Base-by-base conservation (phyloP, 1,284 basidiomycete species). In the Melampsora occidentalis region DNA sequence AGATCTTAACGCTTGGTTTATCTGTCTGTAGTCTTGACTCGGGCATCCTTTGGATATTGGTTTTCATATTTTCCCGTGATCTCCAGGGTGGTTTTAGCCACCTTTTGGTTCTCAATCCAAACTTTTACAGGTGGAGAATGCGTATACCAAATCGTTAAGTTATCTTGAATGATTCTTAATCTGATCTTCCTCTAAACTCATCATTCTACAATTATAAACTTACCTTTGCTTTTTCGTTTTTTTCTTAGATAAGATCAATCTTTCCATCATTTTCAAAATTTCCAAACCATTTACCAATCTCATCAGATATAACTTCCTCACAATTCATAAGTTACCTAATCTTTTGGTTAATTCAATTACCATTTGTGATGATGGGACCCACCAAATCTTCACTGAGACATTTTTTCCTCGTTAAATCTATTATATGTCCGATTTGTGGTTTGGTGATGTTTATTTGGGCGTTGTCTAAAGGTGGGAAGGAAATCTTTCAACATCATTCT, bases 1-100 rank as follows among this genome's bases (percentile, higher is more conserved):
- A 53, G 51, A 3, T 53, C 5, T 5, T 20, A 18, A 18, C 3
- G 51, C 51, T 92, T 67, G 88, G 88, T 78, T 84, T 89, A 86
- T 87, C 0, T 93, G 92, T 81, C 89, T n/a, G n/a, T 90, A 0
- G 87, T 92, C 53, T 85, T 91, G 9, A 89, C 89, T 78, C 86
- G 91, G 4, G 89, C 90, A 0, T 90, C 89, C 0, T 92, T 90
- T 81, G 91, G 91, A 0, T 91, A 91, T 84, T 91, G 89, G 86
- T 86, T 92, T 53, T 80, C 79, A 12, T 81, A 90, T 81, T 91
- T 91, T 82, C 88, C 87, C 78, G 89, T 93, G 70, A 82, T 93
- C 77, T 90, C 89, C 72, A 87, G 91, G 18, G 86, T 88, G 68
- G 84, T 91, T 51, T 5, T 53, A 53, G 16, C 51, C 14, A 12